Evolutionary conservation across 257 asterid species (phyloP), one percentile per base, ranked within the genome.

Genomic region (Scutellaria barbata): DNA sequence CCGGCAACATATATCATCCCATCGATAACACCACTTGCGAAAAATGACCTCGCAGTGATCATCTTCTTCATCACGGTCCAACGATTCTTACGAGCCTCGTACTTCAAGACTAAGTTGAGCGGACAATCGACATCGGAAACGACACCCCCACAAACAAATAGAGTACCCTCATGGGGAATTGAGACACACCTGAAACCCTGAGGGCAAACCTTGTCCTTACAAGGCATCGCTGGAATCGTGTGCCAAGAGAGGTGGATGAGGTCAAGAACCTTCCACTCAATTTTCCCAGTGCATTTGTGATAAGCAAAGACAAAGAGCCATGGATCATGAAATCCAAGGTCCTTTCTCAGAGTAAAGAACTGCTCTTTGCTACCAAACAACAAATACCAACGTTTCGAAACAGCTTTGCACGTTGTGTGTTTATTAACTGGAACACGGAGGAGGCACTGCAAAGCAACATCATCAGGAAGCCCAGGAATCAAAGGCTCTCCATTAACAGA

Each of bases 1-100:
- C 99, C 99, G 0, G 98, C 99, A 10, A 89, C 99, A 58, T 91
- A 94, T 37, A 94, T 78, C 93, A 77, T 78, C 63, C 96, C 99
- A 60, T 89, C 84, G 4, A 94, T 88, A 8, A 88, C 90, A 53
- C 95, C 99, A 48, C 96, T 87, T 0, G 93, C 99, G 4, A 94
- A 94, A 65, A 86, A 91, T 0, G 98, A 91, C 77, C 99, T 75
- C 0, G 98, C 84, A 1, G 98, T 89, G 78, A 80, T 83, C 99
- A 94, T 94, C 80, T 87, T 89, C 46, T 79, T 94, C 96, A 94
- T 76, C 74, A 76, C 95, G 0, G 90, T 91, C 99, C 99, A 94
- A 17, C 95, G 95, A 60, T 94, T 91, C 64, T 69, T 86, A 46
- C 76, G 77, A 25, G 87, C 87, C 71, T 94, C 99, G 43, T 89